phyloP scores from a whole-genome alignment of 192 early-diverging fungal species.

The Backusella parvicylindrica region DNA sequence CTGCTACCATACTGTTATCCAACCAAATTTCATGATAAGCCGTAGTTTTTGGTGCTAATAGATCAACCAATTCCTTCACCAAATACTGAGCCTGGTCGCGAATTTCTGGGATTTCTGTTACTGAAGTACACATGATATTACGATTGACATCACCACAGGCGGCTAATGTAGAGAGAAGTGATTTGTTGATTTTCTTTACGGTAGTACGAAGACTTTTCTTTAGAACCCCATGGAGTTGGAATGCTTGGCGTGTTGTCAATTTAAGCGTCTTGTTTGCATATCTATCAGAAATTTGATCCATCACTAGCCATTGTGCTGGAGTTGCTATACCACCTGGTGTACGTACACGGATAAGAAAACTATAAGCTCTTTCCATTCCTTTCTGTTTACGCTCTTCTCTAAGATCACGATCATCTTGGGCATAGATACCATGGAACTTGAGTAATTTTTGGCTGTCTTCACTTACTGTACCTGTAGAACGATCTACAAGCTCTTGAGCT shows the following conservation, averaged over 20 bases:
- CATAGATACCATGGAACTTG: constrained; percentile 96
- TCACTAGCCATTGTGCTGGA: constrained; percentile 84
- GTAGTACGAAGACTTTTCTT: constrained; percentile 85
- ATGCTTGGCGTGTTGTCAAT: constrained; percentile 94
- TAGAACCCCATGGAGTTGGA: constrained; percentile 94
- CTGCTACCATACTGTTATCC: constrained; percentile 82
- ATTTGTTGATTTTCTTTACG: constrained; percentile 88
- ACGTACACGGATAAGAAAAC: constrained; percentile 95
- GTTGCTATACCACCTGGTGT: constrained; percentile 88
- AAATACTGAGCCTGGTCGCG: constrained; percentile 77
- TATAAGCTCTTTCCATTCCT: constrained; percentile 89
- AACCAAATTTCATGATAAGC: constrained; percentile 99
- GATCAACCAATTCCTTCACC: constrained; percentile 60
- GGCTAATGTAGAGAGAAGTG: constrained; percentile 86
- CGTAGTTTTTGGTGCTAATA: constrained; percentile 79
- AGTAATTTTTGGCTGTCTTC: constrained; percentile 87
- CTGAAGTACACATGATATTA: constrained; percentile 91
- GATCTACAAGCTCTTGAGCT: constrained; percentile 74
- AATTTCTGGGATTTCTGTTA: constrained; percentile 72
- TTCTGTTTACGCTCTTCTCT: constrained; percentile 77
- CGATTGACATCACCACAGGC: constrained; percentile 97
- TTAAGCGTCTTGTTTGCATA: constrained; percentile 86
- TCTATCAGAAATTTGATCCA: constrained; percentile 82
- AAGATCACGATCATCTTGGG: constrained; percentile 94
- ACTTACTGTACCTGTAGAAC: constrained; percentile 73